Evolutionary conservation across 768 basidiomycete genomes (phyloP).

Genomic region (Termitomyces sp.): DNA sequence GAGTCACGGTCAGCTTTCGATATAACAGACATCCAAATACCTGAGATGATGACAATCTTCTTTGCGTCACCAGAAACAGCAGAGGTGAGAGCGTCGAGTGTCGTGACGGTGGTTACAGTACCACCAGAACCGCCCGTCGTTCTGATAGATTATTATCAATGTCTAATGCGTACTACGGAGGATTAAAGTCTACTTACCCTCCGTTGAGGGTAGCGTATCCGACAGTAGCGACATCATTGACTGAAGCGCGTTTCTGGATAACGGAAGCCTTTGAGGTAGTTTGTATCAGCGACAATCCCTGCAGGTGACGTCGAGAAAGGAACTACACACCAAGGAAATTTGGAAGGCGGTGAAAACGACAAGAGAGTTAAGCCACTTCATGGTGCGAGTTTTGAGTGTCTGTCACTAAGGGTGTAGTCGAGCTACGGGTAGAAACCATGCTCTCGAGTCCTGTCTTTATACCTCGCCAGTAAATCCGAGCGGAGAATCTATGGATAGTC

Average conservation of each 20-base stretch:
- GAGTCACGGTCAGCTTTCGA: background rate
- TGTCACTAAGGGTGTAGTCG: background rate
- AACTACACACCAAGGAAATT: slow-evolving; percentile 16
- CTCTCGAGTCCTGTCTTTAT: background rate
- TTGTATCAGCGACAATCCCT: background rate
- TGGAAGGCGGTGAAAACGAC: slow-evolving; percentile 20
- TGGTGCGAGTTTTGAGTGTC: background rate
- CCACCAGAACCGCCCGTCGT: slow-evolving; percentile 46
- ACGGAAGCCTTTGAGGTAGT: slow-evolving; percentile 14
- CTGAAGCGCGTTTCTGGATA: slow-evolving; percentile 35
- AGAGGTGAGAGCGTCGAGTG: slow-evolving; percentile 37
- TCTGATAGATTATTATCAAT: slow-evolving; percentile 21
- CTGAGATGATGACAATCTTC: slow-evolving; percentile 45
- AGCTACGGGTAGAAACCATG: background rate
- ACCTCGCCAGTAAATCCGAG: background rate
- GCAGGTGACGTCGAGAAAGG: background rate
- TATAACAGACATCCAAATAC: slow-evolving; percentile 14
- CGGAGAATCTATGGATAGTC: slow-evolving; percentile 5
- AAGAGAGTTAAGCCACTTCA: slow-evolving; percentile 25
- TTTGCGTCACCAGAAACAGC: slow-evolving; percentile 40
- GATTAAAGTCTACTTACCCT: slow-evolving; percentile 24
- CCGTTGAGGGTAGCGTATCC: slow-evolving; percentile 40
- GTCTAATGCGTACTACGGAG: background rate
- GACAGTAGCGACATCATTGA: slow-evolving; percentile 34
- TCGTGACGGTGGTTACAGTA: slow-evolving; percentile 40